These are phyloP conservation scores for Geotrichum carabidarum DNA, from an alignment of 1,139 yeast species.

Conservation along the genomic window DNA sequence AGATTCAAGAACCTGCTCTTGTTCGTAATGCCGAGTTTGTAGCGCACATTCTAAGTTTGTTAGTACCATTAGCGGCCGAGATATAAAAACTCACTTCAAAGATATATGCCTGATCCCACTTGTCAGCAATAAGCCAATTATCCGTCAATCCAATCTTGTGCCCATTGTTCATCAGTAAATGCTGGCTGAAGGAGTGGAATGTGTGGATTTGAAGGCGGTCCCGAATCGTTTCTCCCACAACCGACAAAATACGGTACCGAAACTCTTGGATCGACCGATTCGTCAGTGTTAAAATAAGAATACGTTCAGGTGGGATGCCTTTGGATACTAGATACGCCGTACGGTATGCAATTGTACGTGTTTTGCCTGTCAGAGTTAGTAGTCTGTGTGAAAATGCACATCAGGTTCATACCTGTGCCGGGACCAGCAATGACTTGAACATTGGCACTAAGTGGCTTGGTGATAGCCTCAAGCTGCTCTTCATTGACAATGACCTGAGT, in stretches of 20 bases:
- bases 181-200: slow-evolving; percentile 71
- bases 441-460: slow-evolving; percentile 48
- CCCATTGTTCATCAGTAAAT: slow-evolving; percentile 57
- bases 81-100: slow-evolving; percentile 27
- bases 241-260: slow-evolving; percentile 49
- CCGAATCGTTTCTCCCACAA: slow-evolving; percentile 27
- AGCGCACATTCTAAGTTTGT: slow-evolving; percentile 3
- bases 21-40: slow-evolving; percentile 1
- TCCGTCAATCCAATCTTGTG: slow-evolving; percentile 43
- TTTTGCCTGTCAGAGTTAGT: slow-evolving; percentile 51
- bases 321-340: slow-evolving; percentile 62
- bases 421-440: slow-evolving; percentile 89
- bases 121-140: slow-evolving; percentile 57
- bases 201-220: slow-evolving; percentile 66
- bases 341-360: slow-evolving; percentile 71
- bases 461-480: slow-evolving; percentile 58
- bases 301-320: slow-evolving; percentile 50
- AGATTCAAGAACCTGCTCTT: not conserved
- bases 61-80: not conserved
- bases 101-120: slow-evolving; percentile 53
- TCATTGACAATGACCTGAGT: slow-evolving; percentile 42
- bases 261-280: slow-evolving; percentile 85
- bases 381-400: not conserved
- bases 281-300: slow-evolving; percentile 85
- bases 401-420: slow-evolving; percentile 49